A percentile compares a stretch with the other conserved stretches of the same genome.
Conservation (phyloP, 768 basidiomycete genomes). For the Boletus reticuloceps region DNA sequence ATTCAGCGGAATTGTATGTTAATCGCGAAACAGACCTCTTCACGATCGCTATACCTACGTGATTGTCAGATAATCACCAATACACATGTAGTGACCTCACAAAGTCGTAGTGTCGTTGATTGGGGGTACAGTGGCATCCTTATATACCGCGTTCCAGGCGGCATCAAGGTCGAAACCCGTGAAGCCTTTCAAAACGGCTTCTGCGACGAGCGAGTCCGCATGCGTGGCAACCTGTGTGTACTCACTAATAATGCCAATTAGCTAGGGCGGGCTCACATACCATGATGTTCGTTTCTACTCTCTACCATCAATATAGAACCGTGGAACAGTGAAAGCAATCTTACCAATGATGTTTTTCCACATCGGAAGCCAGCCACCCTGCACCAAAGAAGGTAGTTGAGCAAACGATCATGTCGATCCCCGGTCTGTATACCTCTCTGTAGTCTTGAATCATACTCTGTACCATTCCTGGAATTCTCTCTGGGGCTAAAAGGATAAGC, state of each 20-base stretch:
- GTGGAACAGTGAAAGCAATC: not conserved
- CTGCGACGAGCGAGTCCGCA: conserved; percentile 74
- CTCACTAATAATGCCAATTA: not conserved
- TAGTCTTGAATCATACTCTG: conserved; percentile 81
- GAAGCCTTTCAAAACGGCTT: conserved; percentile 66
- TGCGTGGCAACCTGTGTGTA: conserved; percentile 64
- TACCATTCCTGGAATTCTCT: conserved; percentile 73
- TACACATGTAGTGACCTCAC: conserved; percentile 33
- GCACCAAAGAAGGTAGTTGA: not conserved
- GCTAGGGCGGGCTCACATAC: conserved; percentile 24
- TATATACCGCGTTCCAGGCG: conserved; percentile 74
- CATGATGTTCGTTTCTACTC: conserved; percentile 79
- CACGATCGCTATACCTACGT: conserved; percentile 62
- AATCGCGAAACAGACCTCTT: conserved; percentile 48
- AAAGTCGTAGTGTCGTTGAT: conserved; percentile 48
- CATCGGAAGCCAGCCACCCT: conserved; percentile 86
- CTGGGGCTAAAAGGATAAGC: conserved; percentile 74
- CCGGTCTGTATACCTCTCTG: conserved; percentile 43
- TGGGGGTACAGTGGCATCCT: conserved; percentile 68
- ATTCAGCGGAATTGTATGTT: not conserved
- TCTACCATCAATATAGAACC: not conserved
- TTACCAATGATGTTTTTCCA: conserved; percentile 82
- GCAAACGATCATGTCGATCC: not conserved
- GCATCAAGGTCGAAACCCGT: conserved; percentile 58
- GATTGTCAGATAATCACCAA: not conserved